These are phyloP conservation scores for Lipomyces starkeyi DNA, from an alignment of 805 yeast genomes.

Conservation along the genomic window DNA sequence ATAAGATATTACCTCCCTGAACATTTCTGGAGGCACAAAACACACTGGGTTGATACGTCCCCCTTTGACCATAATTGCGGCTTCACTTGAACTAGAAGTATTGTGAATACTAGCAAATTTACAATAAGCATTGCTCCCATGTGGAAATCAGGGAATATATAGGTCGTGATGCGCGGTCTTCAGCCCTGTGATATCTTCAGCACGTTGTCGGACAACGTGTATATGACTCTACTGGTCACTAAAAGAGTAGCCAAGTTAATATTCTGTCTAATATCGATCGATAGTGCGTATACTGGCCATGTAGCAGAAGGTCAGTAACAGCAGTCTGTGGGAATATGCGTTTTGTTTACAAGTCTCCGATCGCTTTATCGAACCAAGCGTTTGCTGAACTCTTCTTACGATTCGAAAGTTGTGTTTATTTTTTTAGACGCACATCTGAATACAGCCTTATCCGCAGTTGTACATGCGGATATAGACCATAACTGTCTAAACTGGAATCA, in stretches of 20 bases:
- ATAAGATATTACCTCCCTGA: constrained; percentile 3
- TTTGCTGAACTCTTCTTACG: too few species aligned
- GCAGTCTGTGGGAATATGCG: background rate
- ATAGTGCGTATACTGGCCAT: background rate
- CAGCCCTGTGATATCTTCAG: background rate
- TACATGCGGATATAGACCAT: background rate
- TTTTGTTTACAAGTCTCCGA: too few species aligned
- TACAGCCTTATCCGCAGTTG: background rate
- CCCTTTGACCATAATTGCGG: background rate
- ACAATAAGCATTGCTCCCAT: background rate
- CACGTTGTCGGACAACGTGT: constrained; percentile 1
- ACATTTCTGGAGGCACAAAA: background rate
- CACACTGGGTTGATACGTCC: background rate
- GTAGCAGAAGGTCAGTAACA: background rate
- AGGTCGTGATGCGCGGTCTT: background rate
- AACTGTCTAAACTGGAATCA: background rate
- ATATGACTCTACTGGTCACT: background rate
- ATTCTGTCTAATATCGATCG: background rate
- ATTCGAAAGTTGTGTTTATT: too few species aligned
- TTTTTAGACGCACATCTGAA: background rate
- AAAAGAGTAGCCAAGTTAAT: background rate
- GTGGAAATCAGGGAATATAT: background rate
- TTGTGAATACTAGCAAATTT: background rate
- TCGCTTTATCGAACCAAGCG: too few species aligned
- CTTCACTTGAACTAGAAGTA: background rate